Evolutionary conservation across 345 rosid genomes (phyloP).

Genomic region (Lagerstroemia speciosa): DNA sequence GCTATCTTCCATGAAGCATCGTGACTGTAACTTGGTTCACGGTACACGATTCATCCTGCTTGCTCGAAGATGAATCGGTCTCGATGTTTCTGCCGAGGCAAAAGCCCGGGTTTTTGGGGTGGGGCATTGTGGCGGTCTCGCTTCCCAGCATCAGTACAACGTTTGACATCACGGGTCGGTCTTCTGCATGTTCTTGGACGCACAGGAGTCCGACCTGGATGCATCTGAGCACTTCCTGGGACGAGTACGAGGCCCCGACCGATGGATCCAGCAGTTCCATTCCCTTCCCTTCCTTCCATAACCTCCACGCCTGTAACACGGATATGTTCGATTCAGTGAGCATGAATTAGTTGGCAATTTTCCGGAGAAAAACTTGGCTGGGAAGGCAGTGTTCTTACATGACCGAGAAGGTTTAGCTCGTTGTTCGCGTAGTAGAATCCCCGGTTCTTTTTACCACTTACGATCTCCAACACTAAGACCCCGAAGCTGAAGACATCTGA

Average conservation of each 20-base stretch:
- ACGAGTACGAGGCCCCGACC: too few species aligned
- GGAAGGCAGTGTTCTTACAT: slow-evolving; percentile 33
- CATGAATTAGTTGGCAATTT: too few species aligned
- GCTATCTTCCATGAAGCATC: slow-evolving; percentile 52
- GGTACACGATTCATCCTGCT: slow-evolving; percentile 39
- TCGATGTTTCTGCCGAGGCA: slow-evolving; percentile 48
- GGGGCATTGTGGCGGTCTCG: slow-evolving; percentile 45
- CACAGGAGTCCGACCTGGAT: slow-evolving; percentile 73
- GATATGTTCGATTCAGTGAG: too few species aligned
- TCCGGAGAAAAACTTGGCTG: too few species aligned
- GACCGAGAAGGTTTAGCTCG: slow-evolving; percentile 69
- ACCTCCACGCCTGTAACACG: too few species aligned
- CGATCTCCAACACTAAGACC: slow-evolving; percentile 56
- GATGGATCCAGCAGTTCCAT: too few species aligned
- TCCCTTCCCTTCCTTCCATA: too few species aligned
- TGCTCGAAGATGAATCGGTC: slow-evolving; percentile 52
- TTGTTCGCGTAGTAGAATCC: slow-evolving; percentile 52
- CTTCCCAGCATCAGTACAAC: slow-evolving; percentile 64
- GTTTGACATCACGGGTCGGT: slow-evolving; percentile 59
- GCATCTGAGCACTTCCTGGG: slow-evolving; percentile 34
- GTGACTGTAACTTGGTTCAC: slow-evolving; percentile 78
- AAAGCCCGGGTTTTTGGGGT: slow-evolving; percentile 60
- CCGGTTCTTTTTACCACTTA: slow-evolving; percentile 53
- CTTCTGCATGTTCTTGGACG: slow-evolving; percentile 67
- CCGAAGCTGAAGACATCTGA: slow-evolving; percentile 75